Evolutionary conservation across 2,329 filamentous ascomycete species (phyloP), one percentile per base, ranked within the genome.

Genomic region (Beauveria medogensis): DNA sequence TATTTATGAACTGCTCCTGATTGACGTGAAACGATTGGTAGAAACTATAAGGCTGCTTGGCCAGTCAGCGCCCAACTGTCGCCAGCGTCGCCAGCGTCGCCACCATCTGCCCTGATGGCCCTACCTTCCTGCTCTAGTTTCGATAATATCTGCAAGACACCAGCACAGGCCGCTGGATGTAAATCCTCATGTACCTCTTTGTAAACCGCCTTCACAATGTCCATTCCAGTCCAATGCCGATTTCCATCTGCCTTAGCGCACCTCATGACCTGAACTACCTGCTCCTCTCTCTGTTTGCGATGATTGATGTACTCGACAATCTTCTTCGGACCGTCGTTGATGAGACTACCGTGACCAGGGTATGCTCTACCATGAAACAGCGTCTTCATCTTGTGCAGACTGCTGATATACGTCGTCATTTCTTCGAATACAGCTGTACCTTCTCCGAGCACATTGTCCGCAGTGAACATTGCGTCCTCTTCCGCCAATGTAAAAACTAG

Each of bases 141-240:
- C 61, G 79, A 75, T 65, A 99, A 73, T 59, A 97, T 89, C 75
- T 93, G 89, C 64, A 87, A 63, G 7, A 97, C 78, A 1, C 92
- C 92, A 46, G 82, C 80, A 64, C 90, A 85, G 0, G 94, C 94
- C 9, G 92, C 87, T 12, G 80, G 70, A 73, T 92, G 89, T 65
- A 97, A 77, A 68, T 80, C 84, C 71, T 89, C 85, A 0, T 90
- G 87, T 24, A 96, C 87, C 67, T 91, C 86, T 58, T 80, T 82
- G 72, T 99, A 99, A 40, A 99, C 91, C 37, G 89, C 77, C 73
- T 89, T 90, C n/a, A 97, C 93, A 64, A 97, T 78, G 62, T 93
- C 90, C 82, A 91, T 87, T 9, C 85, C 80, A 7, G 82, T 84
- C 89, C 88, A 91, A 0, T 73, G 71, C 62, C 75, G 62, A 26